Evolutionary conservation across 2,329 filamentous ascomycete species (phyloP), one percentile per base, ranked within the genome.

Genomic region (Diaporthe sp.): DNA sequence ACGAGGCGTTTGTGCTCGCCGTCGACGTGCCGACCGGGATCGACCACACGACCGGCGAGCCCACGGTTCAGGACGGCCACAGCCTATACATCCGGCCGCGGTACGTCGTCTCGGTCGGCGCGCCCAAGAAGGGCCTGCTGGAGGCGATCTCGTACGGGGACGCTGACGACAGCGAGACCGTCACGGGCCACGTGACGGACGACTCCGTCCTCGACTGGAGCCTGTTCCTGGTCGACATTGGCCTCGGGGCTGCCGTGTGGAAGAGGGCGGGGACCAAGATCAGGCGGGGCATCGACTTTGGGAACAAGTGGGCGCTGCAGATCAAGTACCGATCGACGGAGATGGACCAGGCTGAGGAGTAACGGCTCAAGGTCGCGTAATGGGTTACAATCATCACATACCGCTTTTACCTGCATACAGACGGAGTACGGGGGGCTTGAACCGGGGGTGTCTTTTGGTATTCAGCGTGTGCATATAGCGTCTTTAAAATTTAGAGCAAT

Each of bases 21-120:
- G 91, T 99, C n/a, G 96, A 98, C 82, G 92, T 97, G 8, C 97
- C 97, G 0, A 96, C 94, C 0, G 97, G 97, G 7, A 92, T 98
- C 68, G 95, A 96, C 78, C 95, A 94, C 3, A 92, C 92, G 0
- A 93, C 92, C 53, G 95, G 95, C 80, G 90, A 89, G 81, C 88
- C 90, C 22, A 89, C 88, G 74, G 86, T 90, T 69, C 90, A 91
- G 57, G 95, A 98, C 81, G 95, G 94, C 4, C 91, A 93, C 71
- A 92, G 92, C 53, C 87, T 98, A 3, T 95, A 95, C 78, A 91
- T 98, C 68, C 92, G 94, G 76, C 93, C 95, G 0, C 93, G 95
- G 73, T 95, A 94, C 77, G 92, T 98, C 34, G 92, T 98, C 4
- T 93, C 94, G 42, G 91, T 98, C 72, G 96, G 95, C 1, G 95